Conservation (phyloP, 139 green algal species). For the Chlorella sp. region DNA sequence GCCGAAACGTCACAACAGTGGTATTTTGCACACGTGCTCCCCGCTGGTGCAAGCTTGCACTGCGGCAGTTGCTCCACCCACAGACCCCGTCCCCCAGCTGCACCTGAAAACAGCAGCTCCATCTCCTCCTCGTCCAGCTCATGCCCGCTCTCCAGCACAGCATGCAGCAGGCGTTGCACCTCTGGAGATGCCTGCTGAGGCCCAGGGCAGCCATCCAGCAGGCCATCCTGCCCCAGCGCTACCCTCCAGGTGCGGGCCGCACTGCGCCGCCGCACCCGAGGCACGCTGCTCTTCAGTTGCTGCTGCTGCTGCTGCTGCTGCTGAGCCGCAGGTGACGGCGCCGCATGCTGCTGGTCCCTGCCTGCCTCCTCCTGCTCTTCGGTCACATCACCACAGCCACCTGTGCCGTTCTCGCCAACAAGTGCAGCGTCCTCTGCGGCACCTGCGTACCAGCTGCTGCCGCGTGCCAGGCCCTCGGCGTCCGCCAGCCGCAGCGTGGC, state of each 20-base stretch:
- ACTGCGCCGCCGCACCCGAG: constrained; percentile 13
- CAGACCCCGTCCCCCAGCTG: too few species aligned
- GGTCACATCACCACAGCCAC: neutral
- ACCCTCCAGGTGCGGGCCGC: constrained; percentile 38
- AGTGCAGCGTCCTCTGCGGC: neutral
- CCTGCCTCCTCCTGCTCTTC: neutral
- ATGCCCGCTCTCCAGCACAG: constrained; percentile 31
- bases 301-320: constrained; percentile 4
- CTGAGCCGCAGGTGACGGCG: neutral
- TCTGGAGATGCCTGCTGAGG: neutral
- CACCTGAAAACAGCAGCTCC: constrained; percentile 56
- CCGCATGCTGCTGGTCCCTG: neutral
- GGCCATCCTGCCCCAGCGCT: neutral
- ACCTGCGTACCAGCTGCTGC: constrained; percentile 59
- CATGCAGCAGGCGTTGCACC: constrained; percentile 18
- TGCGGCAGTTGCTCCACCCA: too few species aligned
- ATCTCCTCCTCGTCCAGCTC: constrained; percentile 60
- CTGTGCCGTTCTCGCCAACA: neutral
- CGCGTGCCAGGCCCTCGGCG: constrained; percentile 50
- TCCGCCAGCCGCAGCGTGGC: constrained; percentile 51
- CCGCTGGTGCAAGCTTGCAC: too few species aligned
- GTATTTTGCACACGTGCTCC: too few species aligned
- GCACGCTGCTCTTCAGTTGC: constrained; percentile 30
- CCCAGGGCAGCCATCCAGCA: constrained; percentile 22
- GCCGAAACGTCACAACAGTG: too few species aligned